Percentiles rank a stretch among this genome's conserved stretches.
Conservation (phyloP, 208 protist species). For the Herpetomonas samuelpessoai region DNA sequence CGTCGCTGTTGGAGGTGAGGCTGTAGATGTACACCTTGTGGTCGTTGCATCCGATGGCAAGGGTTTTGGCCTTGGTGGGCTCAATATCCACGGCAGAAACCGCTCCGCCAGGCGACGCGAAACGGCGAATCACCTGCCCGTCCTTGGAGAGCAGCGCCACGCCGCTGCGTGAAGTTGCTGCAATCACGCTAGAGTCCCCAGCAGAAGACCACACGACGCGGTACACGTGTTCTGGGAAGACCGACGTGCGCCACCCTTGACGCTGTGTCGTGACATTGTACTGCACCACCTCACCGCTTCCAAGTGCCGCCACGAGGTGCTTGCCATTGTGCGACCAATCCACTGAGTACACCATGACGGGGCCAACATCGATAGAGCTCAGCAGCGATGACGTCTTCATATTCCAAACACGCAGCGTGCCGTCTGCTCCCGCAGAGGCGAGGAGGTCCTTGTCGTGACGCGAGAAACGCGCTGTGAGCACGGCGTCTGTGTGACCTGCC, state of each 20-base stretch:
- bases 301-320: conserved; percentile 62
- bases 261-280: conserved; percentile 66
- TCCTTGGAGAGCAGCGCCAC: conserved; percentile 65
- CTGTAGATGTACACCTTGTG: conserved; percentile 77
- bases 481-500: conserved; percentile 79
- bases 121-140: conserved; percentile 72
- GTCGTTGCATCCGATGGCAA: conserved; percentile 87
- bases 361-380: conserved; percentile 50
- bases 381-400: conserved; percentile 45
- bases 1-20: conserved; percentile 45
- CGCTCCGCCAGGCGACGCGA: conserved; percentile 31
- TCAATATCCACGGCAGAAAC: conserved; percentile 76
- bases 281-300: conserved; percentile 71
- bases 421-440: conserved; percentile 79
- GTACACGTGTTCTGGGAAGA: conserved; percentile 47
- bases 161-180: conserved; percentile 44
- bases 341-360: conserved; percentile 68
- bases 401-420: conserved; percentile 87
- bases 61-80: conserved; percentile 42
- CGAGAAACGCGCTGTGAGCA: conserved; percentile 70
- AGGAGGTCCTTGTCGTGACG: conserved; percentile 76
- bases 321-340: conserved; percentile 87
- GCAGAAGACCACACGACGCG: conserved; percentile 47
- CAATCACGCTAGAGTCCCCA: conserved; percentile 51
- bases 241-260: conserved; percentile 53